Conservation (phyloP, 768 basidiomycete genomes). For the Kondoa subrosea region DNA sequence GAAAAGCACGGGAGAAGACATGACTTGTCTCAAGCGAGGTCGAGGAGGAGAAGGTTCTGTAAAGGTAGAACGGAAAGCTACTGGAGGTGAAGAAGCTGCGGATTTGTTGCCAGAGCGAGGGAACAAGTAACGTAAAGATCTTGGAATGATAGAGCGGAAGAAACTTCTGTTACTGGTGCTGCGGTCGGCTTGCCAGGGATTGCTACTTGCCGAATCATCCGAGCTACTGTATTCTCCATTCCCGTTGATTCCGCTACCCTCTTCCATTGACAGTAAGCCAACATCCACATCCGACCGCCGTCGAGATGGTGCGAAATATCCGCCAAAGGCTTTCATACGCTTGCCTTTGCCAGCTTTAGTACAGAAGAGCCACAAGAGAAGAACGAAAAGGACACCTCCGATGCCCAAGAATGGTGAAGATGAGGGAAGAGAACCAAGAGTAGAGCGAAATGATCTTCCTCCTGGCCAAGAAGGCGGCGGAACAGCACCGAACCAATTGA, state of each 20-base stretch:
- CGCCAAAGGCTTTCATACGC: neutral
- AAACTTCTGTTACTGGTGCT: neutral
- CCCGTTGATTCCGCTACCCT: neutral
- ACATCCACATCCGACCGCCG: constrained; percentile 3
- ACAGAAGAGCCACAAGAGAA: constrained; percentile 2
- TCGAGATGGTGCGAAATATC: constrained; percentile 3
- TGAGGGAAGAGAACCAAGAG: neutral
- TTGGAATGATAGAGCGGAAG: neutral
- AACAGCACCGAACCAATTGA: neutral
- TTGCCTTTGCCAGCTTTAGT: neutral
- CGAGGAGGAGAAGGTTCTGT: neutral
- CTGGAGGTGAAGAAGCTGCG: neutral
- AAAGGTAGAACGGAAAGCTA: neutral
- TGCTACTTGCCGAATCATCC: neutral
- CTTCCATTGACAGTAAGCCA: neutral
- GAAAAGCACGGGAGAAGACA: neutral
- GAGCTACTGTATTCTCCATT: neutral
- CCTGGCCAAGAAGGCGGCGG: neutral
- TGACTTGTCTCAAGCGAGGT: neutral
- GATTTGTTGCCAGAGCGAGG: too few species aligned
- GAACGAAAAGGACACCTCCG: neutral
- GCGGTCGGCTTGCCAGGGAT: neutral
- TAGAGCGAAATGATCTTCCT: neutral
- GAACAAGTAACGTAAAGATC: too few species aligned
- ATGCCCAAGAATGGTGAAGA: neutral